Percentiles rank a stretch among this genome's conserved stretches.
Evolutionary conservation across 2,329 filamentous ascomycete species (phyloP).

Genomic region (Penicillium sp.): DNA sequence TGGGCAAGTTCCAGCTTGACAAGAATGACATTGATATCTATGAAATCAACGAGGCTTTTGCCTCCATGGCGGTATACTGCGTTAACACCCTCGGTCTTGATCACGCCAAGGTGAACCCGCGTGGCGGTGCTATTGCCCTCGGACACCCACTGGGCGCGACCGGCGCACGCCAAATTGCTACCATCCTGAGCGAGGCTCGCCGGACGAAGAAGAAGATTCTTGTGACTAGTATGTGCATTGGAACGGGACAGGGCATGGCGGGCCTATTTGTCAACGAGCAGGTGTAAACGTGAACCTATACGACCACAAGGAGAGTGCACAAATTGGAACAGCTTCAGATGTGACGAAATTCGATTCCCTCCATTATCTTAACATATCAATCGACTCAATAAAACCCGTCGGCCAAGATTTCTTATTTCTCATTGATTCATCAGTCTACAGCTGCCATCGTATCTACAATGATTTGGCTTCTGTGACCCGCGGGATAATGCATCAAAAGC

Average conservation of each 20-base stretch:
- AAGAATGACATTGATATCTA: constrained; percentile 82
- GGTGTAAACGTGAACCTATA: constrained; percentile 28
- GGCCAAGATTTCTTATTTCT: no score
- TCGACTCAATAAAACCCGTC: no score
- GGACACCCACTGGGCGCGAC: constrained; percentile 91
- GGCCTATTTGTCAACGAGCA: constrained; percentile 65
- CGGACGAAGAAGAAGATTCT: constrained; percentile 86
- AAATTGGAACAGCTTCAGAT: no score
- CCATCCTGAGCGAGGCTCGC: constrained; percentile 79
- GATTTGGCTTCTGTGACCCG: no score
- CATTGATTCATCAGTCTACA: neutral
- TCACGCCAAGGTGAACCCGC: constrained; percentile 78
- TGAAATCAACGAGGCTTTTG: constrained; percentile 97
- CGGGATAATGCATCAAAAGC: no score
- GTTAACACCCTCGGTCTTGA: constrained; percentile 63
- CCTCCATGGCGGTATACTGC: constrained; percentile 96
- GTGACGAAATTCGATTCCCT: no score
- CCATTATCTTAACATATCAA: no score
- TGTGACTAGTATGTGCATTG: constrained; percentile 85
- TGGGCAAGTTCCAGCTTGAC: constrained; percentile 72
- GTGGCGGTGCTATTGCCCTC: constrained; percentile 87
- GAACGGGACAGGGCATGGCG: constrained; percentile 66
- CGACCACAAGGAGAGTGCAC: neutral
- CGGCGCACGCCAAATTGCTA: constrained; percentile 85
- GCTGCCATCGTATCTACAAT: neutral